Base-by-base conservation (phyloP, 139 green algal species). In the Haematococcus lacustris region DNA sequence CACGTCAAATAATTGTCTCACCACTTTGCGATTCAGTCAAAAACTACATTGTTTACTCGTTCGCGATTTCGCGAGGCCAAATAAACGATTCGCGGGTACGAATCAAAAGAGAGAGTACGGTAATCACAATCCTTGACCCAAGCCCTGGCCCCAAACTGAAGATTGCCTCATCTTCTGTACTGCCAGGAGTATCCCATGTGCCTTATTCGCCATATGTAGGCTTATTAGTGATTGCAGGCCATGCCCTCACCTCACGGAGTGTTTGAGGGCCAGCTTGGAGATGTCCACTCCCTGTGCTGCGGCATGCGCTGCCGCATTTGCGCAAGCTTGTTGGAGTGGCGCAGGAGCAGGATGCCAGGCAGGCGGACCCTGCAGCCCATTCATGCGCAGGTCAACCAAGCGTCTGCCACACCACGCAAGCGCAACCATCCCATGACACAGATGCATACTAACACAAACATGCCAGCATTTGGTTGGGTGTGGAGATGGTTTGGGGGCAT, bases 331-430 rank as follows among this genome's bases (percentile, higher is more conserved):
- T 71, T 91, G 83, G 13, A 98, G 35, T 23, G 79, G 59, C 4
- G 83, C 34, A 3, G 94, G 87, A 3, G 94, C 94, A 0, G 94
- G 94, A 80, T 98, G 93, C 94, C 94, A 98, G 1, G 66, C 43
- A 2, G 94, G 91, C 3, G 94, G 90, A 0, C 94, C 94, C 73
- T 82, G 80, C 5, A 68, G n/a, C n/a, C n/a, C n/a, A n/a, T n/a
- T n/a, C n/a, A 66, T 1, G 57, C 9, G 57, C 57, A 65, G 57
- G 21, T 35, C 13, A 32, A 21, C 21, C 13, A 57, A 21, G 13
- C 13, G 47, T 57, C 13, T 57, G 47, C 47, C 21, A 21, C 47
- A 57, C 13, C 21, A 21, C 21, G 47, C 47, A 57, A 21, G 13
- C 47, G 13, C 13, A 13, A 57, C 13, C 21, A 28, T 57, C 47